Base-by-base conservation (phyloP, 2,329 filamentous ascomycete species). In the Catunica adiposa region DNA sequence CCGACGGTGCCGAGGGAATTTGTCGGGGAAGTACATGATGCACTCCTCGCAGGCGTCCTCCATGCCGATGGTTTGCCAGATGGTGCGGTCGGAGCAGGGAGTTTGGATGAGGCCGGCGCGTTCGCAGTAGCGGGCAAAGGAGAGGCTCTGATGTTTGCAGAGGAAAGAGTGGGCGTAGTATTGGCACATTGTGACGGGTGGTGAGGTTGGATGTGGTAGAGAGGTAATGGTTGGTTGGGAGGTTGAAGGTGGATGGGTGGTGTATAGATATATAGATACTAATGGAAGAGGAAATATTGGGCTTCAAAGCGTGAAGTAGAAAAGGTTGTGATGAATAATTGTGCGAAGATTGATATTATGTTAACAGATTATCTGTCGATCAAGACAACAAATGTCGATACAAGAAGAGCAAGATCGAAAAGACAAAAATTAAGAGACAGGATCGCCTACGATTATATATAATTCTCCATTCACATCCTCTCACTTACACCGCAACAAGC, bases 91-190 rank as follows among this genome's bases (percentile, higher is more conserved):
- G 47, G 57, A 57, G 60, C 67, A 69, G 5, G 65, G 64, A 37
- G 65, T 69, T 60, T 69, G 67, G 51, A 68, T 67, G 53, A 68
- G 62, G 58, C 61, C 63, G 50, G 67, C 67, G 1, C 65, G 62
- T 22, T 60, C 60, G 61, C 67, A 69, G 62, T 66, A 67, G 61
- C 64, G 62, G 52, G 67, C 67, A 48, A 69, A 68, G 54, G 62
- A 64, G 59, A 64, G 64, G 37, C 61, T 61, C 52, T 63, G 59
- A 62, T 69, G 67, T 55, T 65, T 66, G 64, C 67, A 69, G 51
- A 60, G 58, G 61, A 67, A 67, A 38, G 61, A 61, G 60, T 68
- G 66, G 58, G 67, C 67, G 62, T 69, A 69, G 62, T 69, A 69
- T 53, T 66, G 63, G 59, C 67, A 69, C 67, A 69, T 69, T 11